phyloP scores from a whole-genome alignment of 2,329 filamentous ascomycete species.

The Rutstroemia sp. region DNA sequence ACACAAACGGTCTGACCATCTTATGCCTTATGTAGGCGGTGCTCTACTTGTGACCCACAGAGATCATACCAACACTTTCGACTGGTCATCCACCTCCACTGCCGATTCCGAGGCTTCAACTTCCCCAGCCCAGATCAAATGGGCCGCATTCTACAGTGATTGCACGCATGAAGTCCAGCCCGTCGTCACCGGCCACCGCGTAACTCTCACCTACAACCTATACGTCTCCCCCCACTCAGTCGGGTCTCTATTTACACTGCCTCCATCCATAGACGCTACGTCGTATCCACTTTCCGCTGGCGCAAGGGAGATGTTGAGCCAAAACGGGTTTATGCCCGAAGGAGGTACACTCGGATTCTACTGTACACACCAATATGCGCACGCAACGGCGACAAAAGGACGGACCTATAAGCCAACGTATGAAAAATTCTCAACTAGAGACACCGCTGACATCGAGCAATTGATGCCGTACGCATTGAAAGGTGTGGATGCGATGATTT shows the following conservation, averaged over 20 bases:
- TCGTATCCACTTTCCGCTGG: slow-evolving; percentile 32
- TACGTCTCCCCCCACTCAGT: slow-evolving; percentile 35
- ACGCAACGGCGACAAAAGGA: slow-evolving; percentile 23
- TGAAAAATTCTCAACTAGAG: background rate
- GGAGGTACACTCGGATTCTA: slow-evolving; percentile 38
- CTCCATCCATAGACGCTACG: slow-evolving; percentile 27
- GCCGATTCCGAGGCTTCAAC: background rate
- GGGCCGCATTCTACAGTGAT: slow-evolving; percentile 47
- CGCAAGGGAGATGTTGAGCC: slow-evolving; percentile 27
- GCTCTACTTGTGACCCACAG: slow-evolving; percentile 11
- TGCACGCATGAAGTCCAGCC: slow-evolving; percentile 45
- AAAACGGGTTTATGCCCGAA: slow-evolving; percentile 30
- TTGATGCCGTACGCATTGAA: slow-evolving; percentile 36
- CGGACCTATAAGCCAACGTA: too few species aligned
- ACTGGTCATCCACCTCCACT: slow-evolving; percentile 31
- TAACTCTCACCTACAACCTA: slow-evolving; percentile 55
- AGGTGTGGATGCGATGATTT: slow-evolving; percentile 39
- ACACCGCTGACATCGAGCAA: background rate
- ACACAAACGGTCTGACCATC: too few species aligned
- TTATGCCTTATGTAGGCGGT: slow-evolving; percentile 18
- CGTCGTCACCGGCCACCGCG: slow-evolving; percentile 42
- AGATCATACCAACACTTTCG: slow-evolving; percentile 25
- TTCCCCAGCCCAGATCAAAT: slow-evolving; percentile 26
- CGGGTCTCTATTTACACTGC: background rate
- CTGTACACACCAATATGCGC: slow-evolving; percentile 41